phyloP scores from a whole-genome alignment of 1,139 yeast genomes.

The Nakaseomyces bracarensis region DNA sequence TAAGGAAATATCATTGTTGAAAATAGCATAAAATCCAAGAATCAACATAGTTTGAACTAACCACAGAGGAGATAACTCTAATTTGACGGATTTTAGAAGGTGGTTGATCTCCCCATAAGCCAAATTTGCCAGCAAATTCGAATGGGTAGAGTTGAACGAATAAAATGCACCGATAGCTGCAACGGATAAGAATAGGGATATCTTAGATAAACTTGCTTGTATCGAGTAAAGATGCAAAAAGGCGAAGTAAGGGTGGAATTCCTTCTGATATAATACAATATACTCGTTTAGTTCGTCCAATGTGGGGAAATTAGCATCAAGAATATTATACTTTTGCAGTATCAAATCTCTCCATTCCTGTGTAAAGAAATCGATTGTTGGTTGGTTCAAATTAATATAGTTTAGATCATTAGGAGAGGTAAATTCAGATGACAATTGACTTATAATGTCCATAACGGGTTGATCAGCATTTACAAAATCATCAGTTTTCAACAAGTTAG shows the following conservation, averaged over 20 bases:
- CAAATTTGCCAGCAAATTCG: slow-evolving; percentile 67
- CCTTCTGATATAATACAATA: slow-evolving; percentile 58
- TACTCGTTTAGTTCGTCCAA: slow-evolving; percentile 70
- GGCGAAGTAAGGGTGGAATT: slow-evolving; percentile 74
- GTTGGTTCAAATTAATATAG: slow-evolving; percentile 3
- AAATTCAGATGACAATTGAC: slow-evolving; percentile 5
- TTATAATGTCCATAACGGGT: slow-evolving; percentile 5
- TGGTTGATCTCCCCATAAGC: slow-evolving; percentile 71
- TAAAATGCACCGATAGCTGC: slow-evolving; percentile 89
- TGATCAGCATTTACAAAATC: slow-evolving; percentile 1
- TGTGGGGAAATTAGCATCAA: slow-evolving; percentile 55
- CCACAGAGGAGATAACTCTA: slow-evolving; percentile 70
- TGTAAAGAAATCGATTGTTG: slow-evolving; percentile 32
- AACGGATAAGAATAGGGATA: slow-evolving; percentile 69
- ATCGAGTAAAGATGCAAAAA: slow-evolving; percentile 72
- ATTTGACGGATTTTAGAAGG: slow-evolving; percentile 54
- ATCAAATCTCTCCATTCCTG: slow-evolving; percentile 47
- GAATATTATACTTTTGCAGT: slow-evolving; percentile 43
- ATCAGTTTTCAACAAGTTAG: background rate
- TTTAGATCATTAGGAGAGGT: slow-evolving; percentile 5
- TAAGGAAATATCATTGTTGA: slow-evolving; percentile 65
- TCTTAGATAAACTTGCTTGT: slow-evolving; percentile 49
- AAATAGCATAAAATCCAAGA: slow-evolving; percentile 73
- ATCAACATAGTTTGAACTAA: slow-evolving; percentile 76
- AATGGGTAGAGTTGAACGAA: slow-evolving; percentile 71